Percentiles rank a stretch among this genome's conserved stretches.
Conservation (phyloP, 2,329 filamentous ascomycete genomes). For the Boeremia lycopersici region DNA sequence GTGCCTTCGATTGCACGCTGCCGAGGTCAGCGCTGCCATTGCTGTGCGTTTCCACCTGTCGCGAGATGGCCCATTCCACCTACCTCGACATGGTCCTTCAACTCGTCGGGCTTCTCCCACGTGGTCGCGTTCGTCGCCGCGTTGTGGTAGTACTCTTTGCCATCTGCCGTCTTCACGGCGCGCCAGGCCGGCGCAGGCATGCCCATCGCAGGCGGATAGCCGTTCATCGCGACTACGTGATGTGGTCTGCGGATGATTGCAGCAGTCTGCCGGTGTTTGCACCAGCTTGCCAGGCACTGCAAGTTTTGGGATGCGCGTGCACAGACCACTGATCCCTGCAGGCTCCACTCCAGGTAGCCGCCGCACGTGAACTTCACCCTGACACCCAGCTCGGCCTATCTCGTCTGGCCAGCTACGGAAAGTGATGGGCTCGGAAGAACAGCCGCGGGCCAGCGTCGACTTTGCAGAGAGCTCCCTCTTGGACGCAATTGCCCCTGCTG, state of each 20-base stretch:
- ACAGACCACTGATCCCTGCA: constrained; percentile 1
- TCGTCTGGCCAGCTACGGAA: constrained; percentile 1
- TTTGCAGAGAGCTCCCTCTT: constrained; percentile 49
- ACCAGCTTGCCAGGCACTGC: too few relatives aligned
- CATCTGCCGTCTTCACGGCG: constrained; percentile 80
- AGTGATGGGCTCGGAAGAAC: constrained; percentile 22
- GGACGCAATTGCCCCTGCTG: constrained; percentile 47
- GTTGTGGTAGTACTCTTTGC: constrained; percentile 91
- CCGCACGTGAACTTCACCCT: constrained; percentile 25
- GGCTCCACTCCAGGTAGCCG: constrained; percentile 12
- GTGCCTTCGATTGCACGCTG: constrained; percentile 81
- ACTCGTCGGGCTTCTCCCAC: constrained; percentile 91
- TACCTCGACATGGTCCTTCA: constrained; percentile 85
- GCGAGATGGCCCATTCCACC: constrained; percentile 14
- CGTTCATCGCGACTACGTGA: constrained; percentile 61
- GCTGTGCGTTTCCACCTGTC: too few relatives aligned
- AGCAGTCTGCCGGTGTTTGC: too few relatives aligned
- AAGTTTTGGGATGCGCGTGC: constrained; percentile 18
- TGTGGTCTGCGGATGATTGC: background rate
- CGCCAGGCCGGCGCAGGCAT: constrained; percentile 66
- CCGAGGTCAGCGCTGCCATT: constrained; percentile 18
- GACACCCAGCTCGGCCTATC: background rate
- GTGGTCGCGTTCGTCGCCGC: constrained; percentile 81
- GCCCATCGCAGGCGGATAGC: constrained; percentile 56
- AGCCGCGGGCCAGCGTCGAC: constrained; percentile 41